A percentile compares a stretch with the other conserved stretches of the same genome.
Conservation (phyloP, 1,284 basidiomycete species). For the Ceratobasidium sp. region DNA sequence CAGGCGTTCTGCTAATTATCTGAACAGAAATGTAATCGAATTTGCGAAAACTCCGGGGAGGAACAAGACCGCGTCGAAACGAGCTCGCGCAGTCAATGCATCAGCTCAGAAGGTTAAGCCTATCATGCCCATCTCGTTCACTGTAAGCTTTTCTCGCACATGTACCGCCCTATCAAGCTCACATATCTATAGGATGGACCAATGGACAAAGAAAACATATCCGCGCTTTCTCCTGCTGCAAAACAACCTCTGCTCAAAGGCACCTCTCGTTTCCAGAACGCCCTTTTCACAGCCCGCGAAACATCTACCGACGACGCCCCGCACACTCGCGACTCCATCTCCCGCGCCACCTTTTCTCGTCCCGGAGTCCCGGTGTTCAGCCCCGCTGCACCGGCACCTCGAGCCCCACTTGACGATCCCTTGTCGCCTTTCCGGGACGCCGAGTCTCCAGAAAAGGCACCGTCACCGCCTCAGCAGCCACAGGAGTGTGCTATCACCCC, state of each 20-base stretch:
- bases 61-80: constrained; percentile 66
- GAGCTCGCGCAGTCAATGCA: constrained; percentile 60
- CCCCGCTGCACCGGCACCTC: constrained; percentile 19
- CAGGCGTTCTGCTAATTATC: not conserved
- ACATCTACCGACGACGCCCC: constrained; percentile 22
- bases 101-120: constrained; percentile 53
- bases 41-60: constrained; percentile 85
- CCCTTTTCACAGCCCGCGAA: constrained; percentile 52
- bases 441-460: constrained; percentile 10
- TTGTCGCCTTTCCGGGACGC: constrained; percentile 39
- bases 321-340: constrained; percentile 40
- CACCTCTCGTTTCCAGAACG: constrained; percentile 47
- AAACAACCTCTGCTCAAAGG: constrained; percentile 54
- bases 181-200: constrained; percentile 19
- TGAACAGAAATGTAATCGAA: constrained; percentile 72
- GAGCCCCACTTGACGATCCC: constrained; percentile 31
- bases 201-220: constrained; percentile 58
- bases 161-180: constrained; percentile 25
- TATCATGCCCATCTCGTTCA: constrained; percentile 60
- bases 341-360: constrained; percentile 31
- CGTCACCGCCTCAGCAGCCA: not conserved
- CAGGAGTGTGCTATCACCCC: constrained; percentile 21
- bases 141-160: constrained; percentile 57
- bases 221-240: constrained; percentile 57
- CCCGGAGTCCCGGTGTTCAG: constrained; percentile 40